phyloP scores from a whole-genome alignment of 2,329 filamentous ascomycete species.

The Apiospora malaysiana region DNA sequence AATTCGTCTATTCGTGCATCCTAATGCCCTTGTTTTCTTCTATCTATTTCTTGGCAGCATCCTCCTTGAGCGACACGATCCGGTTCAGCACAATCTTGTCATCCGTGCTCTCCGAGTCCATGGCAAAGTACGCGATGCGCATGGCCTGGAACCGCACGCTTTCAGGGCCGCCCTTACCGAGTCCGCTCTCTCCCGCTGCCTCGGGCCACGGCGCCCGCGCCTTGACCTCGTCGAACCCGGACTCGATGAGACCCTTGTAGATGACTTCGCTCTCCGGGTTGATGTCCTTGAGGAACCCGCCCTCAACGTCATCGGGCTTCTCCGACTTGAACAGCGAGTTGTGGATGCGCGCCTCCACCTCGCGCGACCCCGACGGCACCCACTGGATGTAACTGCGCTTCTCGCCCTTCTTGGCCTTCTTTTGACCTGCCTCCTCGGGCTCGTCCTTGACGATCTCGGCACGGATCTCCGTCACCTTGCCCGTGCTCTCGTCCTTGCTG shows the following conservation, averaged over 20 bases:
- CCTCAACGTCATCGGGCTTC: slow-evolving; percentile 77
- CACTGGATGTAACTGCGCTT: slow-evolving; percentile 79
- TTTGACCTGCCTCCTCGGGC: slow-evolving; percentile 54
- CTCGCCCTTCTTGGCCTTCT: slow-evolving; percentile 18
- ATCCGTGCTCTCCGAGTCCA: slow-evolving; percentile 79
- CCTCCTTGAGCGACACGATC: slow-evolving; percentile 91
- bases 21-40: too few species aligned
- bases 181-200: slow-evolving; percentile 71
- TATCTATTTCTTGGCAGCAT: slow-evolving; percentile 66
- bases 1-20: neutral
- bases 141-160: slow-evolving; percentile 90
- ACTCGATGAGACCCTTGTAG: slow-evolving; percentile 82
- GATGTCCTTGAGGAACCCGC: slow-evolving; percentile 83
- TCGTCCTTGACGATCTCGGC: slow-evolving; percentile 72
- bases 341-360: slow-evolving; percentile 79
- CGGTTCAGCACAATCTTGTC: slow-evolving; percentile 88
- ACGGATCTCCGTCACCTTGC: slow-evolving; percentile 68
- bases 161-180: slow-evolving; percentile 68
- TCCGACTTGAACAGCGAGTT: slow-evolving; percentile 86
- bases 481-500: slow-evolving; percentile 66
- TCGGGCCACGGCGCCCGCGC: slow-evolving; percentile 81
- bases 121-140: slow-evolving; percentile 82
- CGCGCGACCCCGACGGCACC: slow-evolving; percentile 74
- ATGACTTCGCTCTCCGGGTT: slow-evolving; percentile 84
- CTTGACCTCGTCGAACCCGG: slow-evolving; percentile 80